These are phyloP conservation scores for Stentor coeruleus DNA, from an alignment of 73 alveolate species.

Conservation along the genomic window DNA sequence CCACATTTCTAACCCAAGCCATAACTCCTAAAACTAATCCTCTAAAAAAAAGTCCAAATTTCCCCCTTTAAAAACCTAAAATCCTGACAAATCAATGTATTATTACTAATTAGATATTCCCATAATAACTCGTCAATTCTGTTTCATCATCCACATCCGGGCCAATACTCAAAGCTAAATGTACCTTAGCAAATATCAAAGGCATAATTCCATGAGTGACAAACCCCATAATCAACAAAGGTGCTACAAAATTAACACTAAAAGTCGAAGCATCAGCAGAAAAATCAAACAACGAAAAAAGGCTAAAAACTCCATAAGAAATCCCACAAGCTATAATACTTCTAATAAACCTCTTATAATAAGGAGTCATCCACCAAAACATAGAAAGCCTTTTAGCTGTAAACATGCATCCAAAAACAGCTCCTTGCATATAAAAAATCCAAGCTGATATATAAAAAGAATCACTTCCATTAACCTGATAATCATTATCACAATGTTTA, in stretches of 20 bases:
- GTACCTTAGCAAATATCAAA: background rate
- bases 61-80: too few species aligned
- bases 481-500: background rate
- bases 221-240: background rate
- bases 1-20: too few species aligned
- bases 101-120: too few species aligned
- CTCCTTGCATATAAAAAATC: background rate
- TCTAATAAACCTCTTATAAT: background rate
- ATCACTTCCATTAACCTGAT: background rate
- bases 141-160: slow-evolving; percentile 6
- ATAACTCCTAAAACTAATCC: too few species aligned
- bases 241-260: background rate
- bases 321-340: background rate
- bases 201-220: slow-evolving; percentile 17
- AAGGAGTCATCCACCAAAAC: slow-evolving; percentile 21
- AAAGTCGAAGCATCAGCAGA: background rate
- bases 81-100: too few species aligned
- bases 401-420: background rate
- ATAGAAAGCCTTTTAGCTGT: background rate
- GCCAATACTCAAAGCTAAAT: background rate
- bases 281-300: background rate
- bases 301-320: background rate
- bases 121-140: background rate
- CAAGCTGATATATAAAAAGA: slow-evolving; percentile 17
- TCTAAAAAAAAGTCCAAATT: too few species aligned